Percentiles rank a stretch among this genome's conserved stretches.
Evolutionary conservation across 2,329 filamentous ascomycete species (phyloP).

Genomic region (Diaporthe ampelina): DNA sequence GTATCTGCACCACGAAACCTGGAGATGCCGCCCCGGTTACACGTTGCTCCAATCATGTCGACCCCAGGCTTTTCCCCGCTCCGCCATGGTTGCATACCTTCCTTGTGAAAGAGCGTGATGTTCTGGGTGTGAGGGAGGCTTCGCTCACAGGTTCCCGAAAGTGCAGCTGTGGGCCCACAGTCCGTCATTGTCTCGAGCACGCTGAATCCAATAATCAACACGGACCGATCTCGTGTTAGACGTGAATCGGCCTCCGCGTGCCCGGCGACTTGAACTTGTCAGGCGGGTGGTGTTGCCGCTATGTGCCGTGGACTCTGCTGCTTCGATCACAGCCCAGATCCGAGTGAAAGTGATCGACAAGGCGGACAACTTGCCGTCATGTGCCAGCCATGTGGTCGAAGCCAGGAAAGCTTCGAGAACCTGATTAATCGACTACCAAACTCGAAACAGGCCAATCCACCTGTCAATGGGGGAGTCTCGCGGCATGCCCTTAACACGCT

Average conservation of each 20-base stretch:
- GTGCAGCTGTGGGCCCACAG: conserved; percentile 13
- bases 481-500: background rate
- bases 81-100: conserved; percentile 33
- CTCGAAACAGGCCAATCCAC: conserved; percentile 31
- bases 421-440: background rate
- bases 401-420: conserved; percentile 11
- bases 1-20: conserved; percentile 35
- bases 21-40: conserved; percentile 35
- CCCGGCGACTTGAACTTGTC: background rate
- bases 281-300: background rate
- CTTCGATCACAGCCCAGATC: background rate
- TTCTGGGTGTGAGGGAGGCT: conserved; percentile 1
- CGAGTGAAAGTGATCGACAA: conserved; percentile 26
- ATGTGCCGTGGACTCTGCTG: background rate
- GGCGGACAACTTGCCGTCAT: conserved; percentile 23
- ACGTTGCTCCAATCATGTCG: conserved; percentile 34
- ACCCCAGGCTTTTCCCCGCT: conserved; percentile 36
- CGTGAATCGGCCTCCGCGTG: background rate
- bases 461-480: conserved; percentile 1
- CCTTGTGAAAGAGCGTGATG: conserved; percentile 31
- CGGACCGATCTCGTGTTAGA: background rate
- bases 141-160: conserved; percentile 18
- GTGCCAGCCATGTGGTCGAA: conserved; percentile 38
- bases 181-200: background rate
- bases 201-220: background rate